Evolutionary conservation across 2,329 filamentous ascomycete genomes (phyloP), one percentile per base, ranked within the genome.

Genomic region (Lanzia echinophila): DNA sequence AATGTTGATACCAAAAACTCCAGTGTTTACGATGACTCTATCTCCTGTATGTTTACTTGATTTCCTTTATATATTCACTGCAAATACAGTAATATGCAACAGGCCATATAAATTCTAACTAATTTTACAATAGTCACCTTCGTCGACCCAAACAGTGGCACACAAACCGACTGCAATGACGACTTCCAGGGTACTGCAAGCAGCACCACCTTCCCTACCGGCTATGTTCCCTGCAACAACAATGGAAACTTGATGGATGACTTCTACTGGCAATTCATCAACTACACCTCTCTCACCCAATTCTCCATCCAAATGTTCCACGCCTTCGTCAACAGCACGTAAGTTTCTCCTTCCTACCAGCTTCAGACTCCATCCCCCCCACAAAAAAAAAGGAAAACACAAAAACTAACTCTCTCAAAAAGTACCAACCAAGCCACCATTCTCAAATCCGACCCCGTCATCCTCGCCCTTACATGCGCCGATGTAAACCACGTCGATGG

Each of bases 61-160:
- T 47, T 5, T 24, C 33, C 55, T 34, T 34, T 54, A 43, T 62
- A 62, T 50, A 12, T 58, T 2, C 31, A 60, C 22, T 54, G 42
- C 2, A 47, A 57, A 17, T 38, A 64, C 38, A 33, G 44, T 45
- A 32, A 24, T 24, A 36, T 3, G 6, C 49, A 33, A 24, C 44
- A n/a, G 28, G 45, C 10, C 39, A 36, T 8, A 28, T 28, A 28
- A 28, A 28, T 28, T 8, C 24, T 28, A 28, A 28, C 24, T 8
- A 28, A 4, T 28, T 28, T 28, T 8, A 28, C 4, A 51, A 36
- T 15, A 66, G 65, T 67, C 59, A 22, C 38, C 47, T 63, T 66
- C 59, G 44, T 50, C 17, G 65, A 67, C 55, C 59, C 54, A 13
- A 67, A 67, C 54, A 61, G 61, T 43, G 63, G 64, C 55, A 64